Evolutionary conservation across 106 monocot genomes (phyloP), one percentile per base, ranked within the genome.

Genomic region (Narthecium ossifragum): DNA sequence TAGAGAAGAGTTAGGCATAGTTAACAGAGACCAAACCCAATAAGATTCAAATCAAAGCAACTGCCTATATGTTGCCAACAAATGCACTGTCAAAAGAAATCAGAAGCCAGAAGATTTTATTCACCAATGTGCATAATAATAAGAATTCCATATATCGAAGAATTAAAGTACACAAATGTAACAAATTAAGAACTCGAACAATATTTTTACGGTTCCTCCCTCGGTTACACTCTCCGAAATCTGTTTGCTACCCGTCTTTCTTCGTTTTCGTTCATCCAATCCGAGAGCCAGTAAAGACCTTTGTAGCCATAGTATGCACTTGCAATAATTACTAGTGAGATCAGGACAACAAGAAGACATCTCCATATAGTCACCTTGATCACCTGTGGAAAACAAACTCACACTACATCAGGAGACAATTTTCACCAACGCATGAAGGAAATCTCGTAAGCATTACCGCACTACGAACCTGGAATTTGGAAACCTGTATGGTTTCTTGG

Each of bases 191-290:
- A 13, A 43, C 17, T 43, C 10, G 18, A 43, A 43, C n/a, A n/a
- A n/a, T n/a, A n/a, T n/a, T n/a, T n/a, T n/a, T n/a, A n/a, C n/a
- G n/a, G n/a, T n/a, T n/a, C n/a, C n/a, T 50, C 47, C 24, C 22
- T 20, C 26, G 41, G 6, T 75, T 53, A 71, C 51, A 73, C 20
- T 40, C 69, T 86, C 39, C 51, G 65, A 66, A 36, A 63, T 49
- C 75, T 61, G 45, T 62, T 73, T 25, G 41, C 57, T 5, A 54
- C 17, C 8, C 67, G 58, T 26, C 68, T 67, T 30, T 57, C 62
- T 17, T 88, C 88, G 13, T 80, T 68, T 52, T 88, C 82, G 49
- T 93, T 69, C 88, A 88, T 93, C 88, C 85, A 75, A 53, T 93
- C 88, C 5, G 92, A 93, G 10, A 93, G 78, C 76, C 46, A 62